Conservation (phyloP, 83 land plant genomes). For the Isoetes engelmannii region DNA sequence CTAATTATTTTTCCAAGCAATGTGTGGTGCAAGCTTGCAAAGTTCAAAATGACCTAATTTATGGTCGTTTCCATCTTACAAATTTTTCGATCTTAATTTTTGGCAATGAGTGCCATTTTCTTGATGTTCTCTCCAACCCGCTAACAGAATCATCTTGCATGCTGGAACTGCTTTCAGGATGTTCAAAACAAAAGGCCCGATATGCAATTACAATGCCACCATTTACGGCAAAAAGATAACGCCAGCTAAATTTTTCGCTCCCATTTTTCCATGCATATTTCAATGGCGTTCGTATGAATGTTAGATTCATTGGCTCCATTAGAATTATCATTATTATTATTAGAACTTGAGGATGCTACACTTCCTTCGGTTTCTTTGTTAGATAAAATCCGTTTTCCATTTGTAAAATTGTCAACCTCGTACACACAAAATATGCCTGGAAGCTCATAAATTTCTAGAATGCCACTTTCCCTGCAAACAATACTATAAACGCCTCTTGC, state of each 20-base stretch:
- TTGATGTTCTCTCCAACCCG: too few relatives aligned
- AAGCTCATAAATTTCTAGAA: conserved; percentile 80
- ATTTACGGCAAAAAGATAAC: conserved; percentile 69
- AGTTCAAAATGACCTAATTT: too few relatives aligned
- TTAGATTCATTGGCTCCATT: conserved; percentile 12
- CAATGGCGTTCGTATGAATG: conserved; percentile 50
- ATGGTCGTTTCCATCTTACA: too few relatives aligned
- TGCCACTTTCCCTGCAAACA: conserved; percentile 71
- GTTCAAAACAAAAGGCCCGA: conserved; percentile 83
- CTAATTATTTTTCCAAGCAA: too few relatives aligned
- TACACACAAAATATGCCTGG: conserved; percentile 77
- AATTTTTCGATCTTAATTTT: too few relatives aligned
- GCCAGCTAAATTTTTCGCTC: conserved; percentile 66
- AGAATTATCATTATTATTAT: too few relatives aligned
- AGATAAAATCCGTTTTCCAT: conserved; percentile 60
- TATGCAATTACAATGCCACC: conserved; percentile 91
- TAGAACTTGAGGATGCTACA: conserved; percentile 4
- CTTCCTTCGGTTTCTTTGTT: conserved; percentile 43
- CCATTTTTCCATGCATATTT: conserved; percentile 87
- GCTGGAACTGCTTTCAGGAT: conserved; percentile 44
- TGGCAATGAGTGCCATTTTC: too few relatives aligned
- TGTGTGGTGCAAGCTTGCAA: too few relatives aligned
- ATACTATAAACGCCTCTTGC: conserved; percentile 80
- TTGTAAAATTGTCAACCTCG: conserved; percentile 62
- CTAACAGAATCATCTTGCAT: conserved; percentile 24